Base-by-base conservation (phyloP, 2,329 filamentous ascomycete genomes). In the Pyrenophora tritici-repentis region DNA sequence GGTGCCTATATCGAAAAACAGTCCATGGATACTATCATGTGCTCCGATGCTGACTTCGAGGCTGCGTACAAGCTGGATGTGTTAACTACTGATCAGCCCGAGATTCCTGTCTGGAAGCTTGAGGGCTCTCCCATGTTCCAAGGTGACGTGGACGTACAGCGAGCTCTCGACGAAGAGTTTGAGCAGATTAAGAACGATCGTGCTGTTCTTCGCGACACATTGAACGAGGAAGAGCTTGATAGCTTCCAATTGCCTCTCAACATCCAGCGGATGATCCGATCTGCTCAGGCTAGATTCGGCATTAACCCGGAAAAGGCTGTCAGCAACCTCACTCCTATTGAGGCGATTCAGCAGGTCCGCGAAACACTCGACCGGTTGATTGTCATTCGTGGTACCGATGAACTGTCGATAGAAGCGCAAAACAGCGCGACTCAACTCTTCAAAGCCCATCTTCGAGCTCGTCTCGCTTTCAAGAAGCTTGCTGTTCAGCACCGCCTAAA, bases 1-100 rank as follows among this genome's bases (percentile, higher is more conserved):
- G 95, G 90, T 68, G 89, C 89, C 59, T 85, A 88, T 73, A 97
- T 99, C 50, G 94, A 99, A 78, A 90, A 91, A 66, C 95, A 99
- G 75, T 85, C 85, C 47, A 85, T 99, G 58, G 91, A 96, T 65
- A 87, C 90, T 69, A 89, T 97, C 72, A 88, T 86, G 59, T 86
- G 90, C 73, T 91, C 90, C 2, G 82, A 91, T 63, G 79, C 81
- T 37, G 84, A 87, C 37, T 96, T 99, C 66, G 86, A 90, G 64
- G 82, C 87, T 58, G 87, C 88, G 44, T 99, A 89, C 79, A 87
- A 87, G 44, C 81, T 99, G 47, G 92, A 99, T 75, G 84, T 96
- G 36, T 93, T 95, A 86, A 86, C 87, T 64, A 86, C 88, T 62
- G 79, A 83, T 1, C 78, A 82, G 17, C 80, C 81, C 38, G 81